Base-by-base conservation (phyloP, 441 rosid species). In the Arabidopsis lyrata region DNA sequence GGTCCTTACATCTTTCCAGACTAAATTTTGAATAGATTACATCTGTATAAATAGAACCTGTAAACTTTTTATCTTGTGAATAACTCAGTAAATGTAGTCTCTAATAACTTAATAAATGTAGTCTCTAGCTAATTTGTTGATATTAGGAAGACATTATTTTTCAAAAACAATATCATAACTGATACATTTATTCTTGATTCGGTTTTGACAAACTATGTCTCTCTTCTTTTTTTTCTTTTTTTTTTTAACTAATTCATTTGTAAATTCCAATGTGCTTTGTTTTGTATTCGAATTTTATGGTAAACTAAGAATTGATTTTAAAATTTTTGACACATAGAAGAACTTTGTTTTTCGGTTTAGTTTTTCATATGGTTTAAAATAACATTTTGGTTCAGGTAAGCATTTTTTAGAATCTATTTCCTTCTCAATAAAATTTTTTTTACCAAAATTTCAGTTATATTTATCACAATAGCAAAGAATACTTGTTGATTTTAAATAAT, bases 1-100 rank as follows among this genome's bases (percentile, higher is more conserved):
- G 42, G 67, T 49, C 38, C 36, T 49, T 45, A 5, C 59, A 74
- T 29, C 77, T 66, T 74, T 74, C 62, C 66, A 65, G 77, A 65
- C 35, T 16, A 14, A 73, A 57, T 27, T 48, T 57, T 48, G 18
- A 57, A 57, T 22, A 59, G 6, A 68, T 22, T 39, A 49, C 31
- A 34, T 57, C 12, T 29, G 29, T 32, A 52, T 53, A 31, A 36
- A 42, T 59, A 47, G 8, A 70, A 36, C 29, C 53, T 39, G 16
- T 34, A 2, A 35, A 20, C 1, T 20, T 36, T 36, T 36, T 52
- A 47, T 45, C 2, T 32, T 48, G 68, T 10, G 27, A 45, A 29
- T 9, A 62, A 15, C 34, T 36, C 5, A 63, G 2, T 45, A 11
- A 45, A 2, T 45, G 2, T 5, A 13, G 15, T 42, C 22, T 62